Percentiles rank a stretch among this genome's conserved stretches.
phyloP scores from a whole-genome alignment of 1,284 basidiomycete species.

The Sanghuangporus sanghuang region DNA sequence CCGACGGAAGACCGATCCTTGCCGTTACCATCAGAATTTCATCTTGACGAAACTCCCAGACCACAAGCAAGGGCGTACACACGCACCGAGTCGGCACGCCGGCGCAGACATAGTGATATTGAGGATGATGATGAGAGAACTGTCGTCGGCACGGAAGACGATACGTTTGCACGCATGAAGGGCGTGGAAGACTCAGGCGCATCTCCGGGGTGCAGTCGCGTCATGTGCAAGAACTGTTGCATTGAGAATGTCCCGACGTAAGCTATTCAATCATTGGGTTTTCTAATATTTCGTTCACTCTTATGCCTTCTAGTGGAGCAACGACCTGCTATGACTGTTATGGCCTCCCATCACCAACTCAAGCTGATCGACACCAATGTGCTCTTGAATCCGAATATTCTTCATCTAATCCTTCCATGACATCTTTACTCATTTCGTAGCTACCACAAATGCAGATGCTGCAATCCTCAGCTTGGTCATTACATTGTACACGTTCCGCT shows the following conservation, averaged over 20 bases:
- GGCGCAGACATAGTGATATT: slow-evolving; percentile 19
- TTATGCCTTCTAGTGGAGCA: slow-evolving; percentile 7
- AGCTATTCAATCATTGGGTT: slow-evolving; percentile 1
- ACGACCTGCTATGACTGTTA: slow-evolving; percentile 21
- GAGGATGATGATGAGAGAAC: slow-evolving; percentile 12
- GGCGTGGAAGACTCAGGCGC: slow-evolving; percentile 7
- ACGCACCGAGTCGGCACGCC: slow-evolving; percentile 5
- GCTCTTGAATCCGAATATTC: background rate
- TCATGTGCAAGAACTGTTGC: slow-evolving; percentile 29
- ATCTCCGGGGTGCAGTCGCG: slow-evolving; percentile 27
- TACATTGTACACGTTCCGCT: background rate
- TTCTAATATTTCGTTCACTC: slow-evolving; percentile 16
- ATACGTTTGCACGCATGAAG: slow-evolving; percentile 2
- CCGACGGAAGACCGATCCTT: slow-evolving; percentile 18
- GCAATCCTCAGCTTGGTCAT: background rate
- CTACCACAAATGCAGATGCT: background rate
- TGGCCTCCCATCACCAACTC: slow-evolving; percentile 15
- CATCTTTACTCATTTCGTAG: background rate
- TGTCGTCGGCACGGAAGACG: slow-evolving; percentile 8
- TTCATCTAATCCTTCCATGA: slow-evolving; percentile 8
- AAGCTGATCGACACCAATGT: background rate
- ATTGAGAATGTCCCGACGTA: slow-evolving; percentile 29
- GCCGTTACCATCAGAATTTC: slow-evolving; percentile 17
- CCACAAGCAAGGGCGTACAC: background rate
- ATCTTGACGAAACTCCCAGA: slow-evolving; percentile 12